These are phyloP conservation scores for Penicillium sp. DNA, from an alignment of 2,329 filamentous ascomycete species.

Conservation along the genomic window DNA sequence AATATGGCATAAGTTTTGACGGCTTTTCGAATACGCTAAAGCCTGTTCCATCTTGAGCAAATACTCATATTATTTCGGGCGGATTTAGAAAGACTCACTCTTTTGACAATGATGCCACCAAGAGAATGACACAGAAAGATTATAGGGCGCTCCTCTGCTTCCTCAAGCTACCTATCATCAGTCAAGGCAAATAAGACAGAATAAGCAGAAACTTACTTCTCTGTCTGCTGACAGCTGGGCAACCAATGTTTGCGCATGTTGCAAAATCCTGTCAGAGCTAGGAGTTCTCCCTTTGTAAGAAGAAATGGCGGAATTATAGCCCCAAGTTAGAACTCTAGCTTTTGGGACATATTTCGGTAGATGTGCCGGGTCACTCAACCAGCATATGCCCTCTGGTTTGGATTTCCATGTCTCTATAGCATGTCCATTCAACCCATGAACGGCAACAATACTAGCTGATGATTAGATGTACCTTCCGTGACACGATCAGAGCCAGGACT, in stretches of 20 bases:
- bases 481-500: too few relatives aligned
- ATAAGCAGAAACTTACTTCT: constrained; percentile 20
- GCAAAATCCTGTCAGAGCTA: constrained; percentile 23
- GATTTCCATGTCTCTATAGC: constrained; percentile 41
- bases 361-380: constrained; percentile 32
- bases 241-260: constrained; percentile 39
- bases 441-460: constrained; percentile 36
- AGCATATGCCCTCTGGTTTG: constrained; percentile 29
- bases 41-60: too few relatives aligned
- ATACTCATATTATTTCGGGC: too few relatives aligned
- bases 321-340: constrained; percentile 31
- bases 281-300: constrained; percentile 24
- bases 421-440: constrained; percentile 45
- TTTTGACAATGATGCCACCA: constrained; percentile 43
- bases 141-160: constrained; percentile 34
- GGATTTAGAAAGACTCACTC: too few relatives aligned
- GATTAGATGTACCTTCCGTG: too few relatives aligned
- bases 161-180: constrained; percentile 28
- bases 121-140: constrained; percentile 45
- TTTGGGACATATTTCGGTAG: constrained; percentile 32
- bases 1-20: constrained; percentile 29
- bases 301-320: constrained; percentile 31
- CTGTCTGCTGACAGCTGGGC: constrained; percentile 34
- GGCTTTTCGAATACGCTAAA: constrained; percentile 33
- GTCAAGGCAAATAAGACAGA: constrained; percentile 1